phyloP scores from a whole-genome alignment of 768 basidiomycete species.

The Auricularia heimuer region DNA sequence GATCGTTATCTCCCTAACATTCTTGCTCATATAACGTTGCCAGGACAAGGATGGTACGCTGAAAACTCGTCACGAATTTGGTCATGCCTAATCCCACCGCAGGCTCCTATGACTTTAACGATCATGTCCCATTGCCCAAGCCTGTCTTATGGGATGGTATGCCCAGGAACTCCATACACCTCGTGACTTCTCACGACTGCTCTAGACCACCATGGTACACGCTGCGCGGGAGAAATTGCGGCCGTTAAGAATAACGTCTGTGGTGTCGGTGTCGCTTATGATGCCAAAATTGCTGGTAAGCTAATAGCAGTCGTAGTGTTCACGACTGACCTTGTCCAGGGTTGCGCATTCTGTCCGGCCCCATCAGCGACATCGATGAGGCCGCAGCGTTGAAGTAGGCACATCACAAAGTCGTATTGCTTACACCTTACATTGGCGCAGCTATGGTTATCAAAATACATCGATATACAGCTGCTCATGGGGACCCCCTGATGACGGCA shows the following conservation, averaged over 20 bases:
- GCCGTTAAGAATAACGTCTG: slow-evolving; percentile 89
- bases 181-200: background rate
- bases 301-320: background rate
- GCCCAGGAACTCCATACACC: background rate
- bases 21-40: background rate
- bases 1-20: background rate
- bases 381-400: slow-evolving; percentile 72
- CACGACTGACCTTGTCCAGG: slow-evolving; percentile 27
- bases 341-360: slow-evolving; percentile 88
- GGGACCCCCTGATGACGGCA: slow-evolving; percentile 95
- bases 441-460: slow-evolving; percentile 80
- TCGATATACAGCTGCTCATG: slow-evolving; percentile 95
- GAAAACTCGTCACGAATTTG: background rate
- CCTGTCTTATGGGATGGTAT: slow-evolving; percentile 70
- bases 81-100: slow-evolving; percentile 51
- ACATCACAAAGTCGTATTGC: background rate
- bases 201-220: slow-evolving; percentile 80
- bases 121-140: slow-evolving; percentile 77
- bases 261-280: slow-evolving; percentile 88
- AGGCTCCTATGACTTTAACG: slow-evolving; percentile 94
- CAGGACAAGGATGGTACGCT: background rate
- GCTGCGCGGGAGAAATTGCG: slow-evolving; percentile 94
- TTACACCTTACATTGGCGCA: background rate
- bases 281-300: slow-evolving; percentile 63
- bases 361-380: slow-evolving; percentile 93